Evolutionary conservation across 2,329 filamentous ascomycete species (phyloP).

Genomic region (Cytospora piceicola): DNA sequence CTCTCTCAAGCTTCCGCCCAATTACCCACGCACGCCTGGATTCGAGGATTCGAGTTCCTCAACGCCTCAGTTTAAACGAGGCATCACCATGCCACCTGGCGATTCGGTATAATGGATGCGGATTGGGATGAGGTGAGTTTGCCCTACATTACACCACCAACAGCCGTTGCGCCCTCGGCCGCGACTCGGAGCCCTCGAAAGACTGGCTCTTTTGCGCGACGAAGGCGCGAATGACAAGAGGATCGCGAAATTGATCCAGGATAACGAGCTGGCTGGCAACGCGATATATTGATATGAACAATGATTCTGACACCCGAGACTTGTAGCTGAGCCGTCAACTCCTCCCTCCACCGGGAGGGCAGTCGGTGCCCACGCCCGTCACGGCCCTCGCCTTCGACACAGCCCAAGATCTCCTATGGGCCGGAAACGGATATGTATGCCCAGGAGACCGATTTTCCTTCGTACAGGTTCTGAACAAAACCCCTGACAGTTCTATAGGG

Average conservation of each 20-base stretch:
- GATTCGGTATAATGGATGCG: conserved; percentile 57
- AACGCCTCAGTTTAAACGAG: conserved; percentile 1
- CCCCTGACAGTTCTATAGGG: conserved; percentile 59
- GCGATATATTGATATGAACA: background rate
- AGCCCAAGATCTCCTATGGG: conserved; percentile 88
- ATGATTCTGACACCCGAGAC: conserved; percentile 22
- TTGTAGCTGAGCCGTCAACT: conserved; percentile 76
- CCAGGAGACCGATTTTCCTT: conserved; percentile 9
- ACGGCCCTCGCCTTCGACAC: conserved; percentile 84
- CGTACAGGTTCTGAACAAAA: background rate
- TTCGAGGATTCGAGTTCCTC: background rate
- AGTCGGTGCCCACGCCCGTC: conserved; percentile 68
- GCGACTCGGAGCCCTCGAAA: conserved; percentile 12
- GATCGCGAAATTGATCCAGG: background rate
- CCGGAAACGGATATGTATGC: conserved; percentile 84
- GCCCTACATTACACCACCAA: conserved; percentile 15
- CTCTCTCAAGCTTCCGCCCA: background rate
- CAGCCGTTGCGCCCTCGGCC: background rate
- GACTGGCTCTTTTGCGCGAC: conserved; percentile 15
- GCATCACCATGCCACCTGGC: conserved; percentile 31
- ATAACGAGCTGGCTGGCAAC: background rate
- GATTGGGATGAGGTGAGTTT: conserved; percentile 69
- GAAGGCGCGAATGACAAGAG: conserved; percentile 7
- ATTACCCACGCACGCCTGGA: conserved; percentile 7
- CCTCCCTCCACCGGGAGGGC: conserved; percentile 74